Evolutionary conservation across 1,139 yeast genomes (phyloP).

Genomic region (Yamadazyma siamensis): DNA sequence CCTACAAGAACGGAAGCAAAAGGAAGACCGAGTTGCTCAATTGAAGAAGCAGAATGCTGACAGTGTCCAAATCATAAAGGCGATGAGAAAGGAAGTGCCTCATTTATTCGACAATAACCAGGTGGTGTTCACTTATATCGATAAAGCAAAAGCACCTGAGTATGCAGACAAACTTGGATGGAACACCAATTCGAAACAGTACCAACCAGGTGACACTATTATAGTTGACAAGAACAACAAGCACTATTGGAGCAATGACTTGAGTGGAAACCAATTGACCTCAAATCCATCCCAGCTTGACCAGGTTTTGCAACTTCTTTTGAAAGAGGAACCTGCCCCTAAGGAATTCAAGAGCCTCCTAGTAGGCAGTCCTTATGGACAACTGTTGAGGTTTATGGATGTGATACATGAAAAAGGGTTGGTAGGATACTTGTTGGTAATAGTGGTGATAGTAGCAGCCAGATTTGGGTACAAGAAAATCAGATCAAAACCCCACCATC

Average conservation of each 20-base stretch:
- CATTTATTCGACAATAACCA: slow-evolving; percentile 43
- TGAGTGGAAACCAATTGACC: slow-evolving; percentile 24
- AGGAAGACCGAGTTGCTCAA: slow-evolving; percentile 37
- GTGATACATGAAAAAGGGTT: slow-evolving; percentile 42
- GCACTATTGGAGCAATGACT: slow-evolving; percentile 32
- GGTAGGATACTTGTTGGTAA: slow-evolving; percentile 33
- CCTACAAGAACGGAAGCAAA: slow-evolving; percentile 34
- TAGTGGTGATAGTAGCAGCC: slow-evolving; percentile 10
- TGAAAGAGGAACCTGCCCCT: slow-evolving; percentile 16
- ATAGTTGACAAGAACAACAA: slow-evolving; percentile 29
- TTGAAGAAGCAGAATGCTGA: slow-evolving; percentile 44
- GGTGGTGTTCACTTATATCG: slow-evolving; percentile 50
- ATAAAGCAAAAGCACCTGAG: slow-evolving; percentile 35
- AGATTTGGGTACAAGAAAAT: too few relatives aligned
- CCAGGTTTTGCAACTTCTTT: slow-evolving; percentile 27
- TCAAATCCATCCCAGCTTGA: slow-evolving; percentile 29
- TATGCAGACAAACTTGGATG: slow-evolving; percentile 38
- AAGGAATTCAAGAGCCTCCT: slow-evolving; percentile 8
- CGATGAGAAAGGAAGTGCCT: slow-evolving; percentile 48
- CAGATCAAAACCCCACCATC: too few relatives aligned
- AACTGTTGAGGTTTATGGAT: slow-evolving; percentile 39
- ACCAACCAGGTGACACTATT: slow-evolving; percentile 43
- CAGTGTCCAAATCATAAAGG: slow-evolving; percentile 37
- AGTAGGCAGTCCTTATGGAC: slow-evolving; percentile 45
- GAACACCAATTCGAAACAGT: slow-evolving; percentile 31